Base-by-base conservation (phyloP, 805 yeast species). In the Geotrichum ghanense region DNA sequence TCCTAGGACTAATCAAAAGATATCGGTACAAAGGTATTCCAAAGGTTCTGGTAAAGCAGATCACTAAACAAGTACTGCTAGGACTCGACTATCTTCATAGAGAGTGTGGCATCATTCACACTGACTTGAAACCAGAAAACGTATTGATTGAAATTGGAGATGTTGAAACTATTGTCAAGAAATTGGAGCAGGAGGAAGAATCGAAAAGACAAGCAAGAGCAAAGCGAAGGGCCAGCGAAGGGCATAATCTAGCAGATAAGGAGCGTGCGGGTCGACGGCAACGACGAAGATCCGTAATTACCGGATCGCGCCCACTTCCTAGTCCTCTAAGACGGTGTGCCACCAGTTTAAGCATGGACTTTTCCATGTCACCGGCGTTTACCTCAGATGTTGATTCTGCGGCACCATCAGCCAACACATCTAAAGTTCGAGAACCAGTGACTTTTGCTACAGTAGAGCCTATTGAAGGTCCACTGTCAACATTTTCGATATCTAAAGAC, bases 221-320 rank as follows among this genome's bases (percentile, higher is more conserved):
- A 4, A 23, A 46, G 4, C 20, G 41, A 25, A 37, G 21, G 17
- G 17, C 42, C 27, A 21, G 21, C 22, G 34, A 26, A 3, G 39
- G 35, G 24, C 46, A 22, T 5, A 46, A 7, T 40, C 14, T 21
- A 42, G 43, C 12, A 40, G n/a, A 19, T 41, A 45, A 23, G 17
- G 42, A 24, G 19, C 20, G 39, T 22, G 49, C 48, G 25, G 60
- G 61, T 16, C 56, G 83, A 42, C 61, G 83, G 45, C 69, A 86
- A 26, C 69, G 86, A 57, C 67, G 90, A 37, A 80, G 79, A 52
- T 80, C 94, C 0, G 65, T 88, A 20, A 81, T 88, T 43, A 84
- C 94, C 0, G 95, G 95, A 0, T 86, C 95, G 0, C 95, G 87
- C 62, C 97, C 97, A 2, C 68, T 88, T 48, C 95, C 96, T 2